Percentiles rank a stretch among this genome's conserved stretches.
phyloP scores from a whole-genome alignment of 108 stramenopile species.

The Discostella stelligeroides region DNA sequence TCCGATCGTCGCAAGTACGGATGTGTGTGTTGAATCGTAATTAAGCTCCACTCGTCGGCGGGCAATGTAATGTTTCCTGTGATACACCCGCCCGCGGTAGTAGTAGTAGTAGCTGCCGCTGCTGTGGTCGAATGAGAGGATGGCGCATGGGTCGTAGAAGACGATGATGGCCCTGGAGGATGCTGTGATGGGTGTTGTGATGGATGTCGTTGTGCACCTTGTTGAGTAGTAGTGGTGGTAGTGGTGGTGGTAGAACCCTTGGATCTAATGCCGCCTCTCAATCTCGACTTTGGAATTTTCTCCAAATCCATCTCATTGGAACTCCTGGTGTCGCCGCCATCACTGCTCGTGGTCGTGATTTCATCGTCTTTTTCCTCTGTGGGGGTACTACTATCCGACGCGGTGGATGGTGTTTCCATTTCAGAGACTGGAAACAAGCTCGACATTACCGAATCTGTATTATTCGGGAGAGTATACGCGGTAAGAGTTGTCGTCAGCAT shows the following conservation, averaged over 20 bases:
- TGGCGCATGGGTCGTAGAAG: conserved; percentile 10
- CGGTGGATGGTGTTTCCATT: neutral
- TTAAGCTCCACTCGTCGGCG: conserved; percentile 71
- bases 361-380: conserved; percentile 12
- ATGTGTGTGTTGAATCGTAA: conserved; percentile 78
- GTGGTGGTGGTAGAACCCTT: conserved; percentile 11
- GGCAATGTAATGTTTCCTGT: conserved; percentile 59
- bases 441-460: conserved; percentile 28
- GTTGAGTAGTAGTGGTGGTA: too few species aligned
- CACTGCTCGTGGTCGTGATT: too few species aligned
- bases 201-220: conserved; percentile 2
- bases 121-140: conserved; percentile 1
- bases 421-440: conserved; percentile 19
- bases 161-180: conserved; percentile 20
- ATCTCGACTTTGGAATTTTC: conserved; percentile 19
- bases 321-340: neutral
- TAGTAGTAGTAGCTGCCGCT: neutral
- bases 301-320: conserved; percentile 14
- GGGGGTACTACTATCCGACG: neutral
- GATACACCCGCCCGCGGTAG: conserved; percentile 8
- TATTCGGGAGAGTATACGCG: conserved; percentile 49
- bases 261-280: conserved; percentile 29
- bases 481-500: conserved; percentile 47
- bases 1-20: conserved; percentile 85
- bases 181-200: conserved; percentile 24